Conservation (phyloP, 2,329 filamentous ascomycete genomes). For the Botryotinia globosa region DNA sequence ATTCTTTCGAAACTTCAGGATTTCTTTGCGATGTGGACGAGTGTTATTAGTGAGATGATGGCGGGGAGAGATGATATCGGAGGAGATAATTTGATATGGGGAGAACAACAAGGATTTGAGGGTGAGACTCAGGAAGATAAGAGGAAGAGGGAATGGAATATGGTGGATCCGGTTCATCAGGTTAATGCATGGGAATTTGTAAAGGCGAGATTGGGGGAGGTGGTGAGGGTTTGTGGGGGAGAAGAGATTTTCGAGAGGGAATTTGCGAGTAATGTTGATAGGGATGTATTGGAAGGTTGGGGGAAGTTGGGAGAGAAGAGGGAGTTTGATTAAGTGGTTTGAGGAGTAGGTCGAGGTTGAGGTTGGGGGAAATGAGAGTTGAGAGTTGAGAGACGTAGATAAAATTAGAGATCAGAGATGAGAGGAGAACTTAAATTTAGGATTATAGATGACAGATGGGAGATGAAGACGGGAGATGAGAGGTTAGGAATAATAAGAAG, state of each 20-base stretch:
- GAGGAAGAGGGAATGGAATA: slow-evolving; percentile 51
- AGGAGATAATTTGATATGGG: slow-evolving; percentile 52
- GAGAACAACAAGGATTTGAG: slow-evolving; percentile 44
- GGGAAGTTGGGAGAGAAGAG: slow-evolving; percentile 39
- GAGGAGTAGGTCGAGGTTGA: not conserved
- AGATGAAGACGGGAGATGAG: not conserved
- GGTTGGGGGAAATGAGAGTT: not conserved
- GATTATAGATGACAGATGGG: not conserved
- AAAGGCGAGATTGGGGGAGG: slow-evolving; percentile 55
- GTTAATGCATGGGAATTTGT: slow-evolving; percentile 65
- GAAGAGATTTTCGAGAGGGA: slow-evolving; percentile 63
- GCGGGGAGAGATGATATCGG: slow-evolving; percentile 53
- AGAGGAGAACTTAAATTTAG: not conserved
- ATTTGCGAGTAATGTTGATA: slow-evolving; percentile 73
- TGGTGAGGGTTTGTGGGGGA: slow-evolving; percentile 61
- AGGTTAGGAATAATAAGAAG: not conserved
- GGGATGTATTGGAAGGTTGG: slow-evolving; percentile 67
- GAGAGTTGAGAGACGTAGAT: not conserved
- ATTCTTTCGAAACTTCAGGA: slow-evolving; percentile 64
- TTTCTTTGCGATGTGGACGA: slow-evolving; percentile 73
- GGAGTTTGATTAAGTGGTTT: not conserved
- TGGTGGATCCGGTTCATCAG: slow-evolving; percentile 65
- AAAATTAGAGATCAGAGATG: not conserved
- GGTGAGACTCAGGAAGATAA: slow-evolving; percentile 57
- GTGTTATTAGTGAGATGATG: slow-evolving; percentile 63